Evolutionary conservation across 306 rosid genomes (phyloP).

Genomic region (Elaeagnus macrophylla): DNA sequence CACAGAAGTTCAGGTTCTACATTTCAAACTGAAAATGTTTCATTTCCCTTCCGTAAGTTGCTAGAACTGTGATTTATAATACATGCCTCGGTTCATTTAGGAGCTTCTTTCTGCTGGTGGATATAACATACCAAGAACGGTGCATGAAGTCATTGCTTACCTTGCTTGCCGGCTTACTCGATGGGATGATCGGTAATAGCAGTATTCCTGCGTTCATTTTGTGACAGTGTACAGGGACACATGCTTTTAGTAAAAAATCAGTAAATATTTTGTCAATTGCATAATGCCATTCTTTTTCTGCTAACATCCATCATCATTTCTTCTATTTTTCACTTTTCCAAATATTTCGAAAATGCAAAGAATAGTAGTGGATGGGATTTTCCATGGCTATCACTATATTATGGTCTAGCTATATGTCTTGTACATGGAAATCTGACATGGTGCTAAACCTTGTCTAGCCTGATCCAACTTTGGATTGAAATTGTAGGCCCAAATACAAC

Average conservation of each 20-base stretch:
- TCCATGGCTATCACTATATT: too few species aligned
- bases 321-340: not conserved
- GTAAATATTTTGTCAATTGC: slow-evolving; percentile 2
- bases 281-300: not conserved
- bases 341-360: too few species aligned
- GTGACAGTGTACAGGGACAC: slow-evolving; percentile 4
- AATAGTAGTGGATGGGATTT: too few species aligned
- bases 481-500: too few species aligned
- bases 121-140: slow-evolving; percentile 70
- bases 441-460: too few species aligned
- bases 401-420: too few species aligned
- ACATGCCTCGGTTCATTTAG: slow-evolving; percentile 29
- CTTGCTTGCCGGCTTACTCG: slow-evolving; percentile 73
- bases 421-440: too few species aligned
- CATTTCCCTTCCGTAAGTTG: slow-evolving; percentile 11
- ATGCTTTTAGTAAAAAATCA: slow-evolving; percentile 3
- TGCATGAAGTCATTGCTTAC: slow-evolving; percentile 82
- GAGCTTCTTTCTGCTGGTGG: slow-evolving; percentile 84
- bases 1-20: slow-evolving; percentile 87
- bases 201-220: slow-evolving; percentile 7
- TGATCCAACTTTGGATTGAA: too few species aligned
- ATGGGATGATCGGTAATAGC: slow-evolving; percentile 91
- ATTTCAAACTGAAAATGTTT: slow-evolving; percentile 11
- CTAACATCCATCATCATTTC: not conserved
- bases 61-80: slow-evolving; percentile 7